A percentile compares a stretch with the other conserved stretches of the same genome.
Evolutionary conservation across 2,329 filamentous ascomycete species (phyloP).

Genomic region (Fonsecaea pugnacius): DNA sequence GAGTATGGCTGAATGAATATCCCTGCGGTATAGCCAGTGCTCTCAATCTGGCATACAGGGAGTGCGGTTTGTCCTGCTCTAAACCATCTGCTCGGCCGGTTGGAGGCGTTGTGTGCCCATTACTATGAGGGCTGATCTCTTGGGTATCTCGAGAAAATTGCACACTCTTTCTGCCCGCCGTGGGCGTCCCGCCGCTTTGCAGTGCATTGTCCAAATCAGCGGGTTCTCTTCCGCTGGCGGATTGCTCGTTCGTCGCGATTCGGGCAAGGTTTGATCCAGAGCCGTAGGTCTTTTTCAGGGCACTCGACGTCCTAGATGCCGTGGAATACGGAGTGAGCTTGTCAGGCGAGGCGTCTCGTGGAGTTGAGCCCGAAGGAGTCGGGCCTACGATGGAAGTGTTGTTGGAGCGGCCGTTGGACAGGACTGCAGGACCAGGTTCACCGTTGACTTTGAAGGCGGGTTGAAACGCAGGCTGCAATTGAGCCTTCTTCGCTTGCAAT

Average conservation of each 20-base stretch:
- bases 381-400: not conserved
- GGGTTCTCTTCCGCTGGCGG: conserved; percentile 18
- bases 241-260: conserved; percentile 21
- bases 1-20: conserved; percentile 51
- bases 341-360: conserved; percentile 27
- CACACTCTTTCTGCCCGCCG: conserved; percentile 59
- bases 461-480: conserved; percentile 14
- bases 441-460: conserved; percentile 22
- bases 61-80: conserved; percentile 66
- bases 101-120: conserved; percentile 62
- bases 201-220: conserved; percentile 21
- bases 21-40: conserved; percentile 66
- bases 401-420: conserved; percentile 12
- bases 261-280: conserved; percentile 14
- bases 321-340: conserved; percentile 21
- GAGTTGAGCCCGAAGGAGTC: conserved; percentile 15
- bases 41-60: conserved; percentile 78
- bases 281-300: conserved; percentile 20
- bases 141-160: conserved; percentile 70
- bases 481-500: conserved; percentile 1
- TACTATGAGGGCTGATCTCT: conserved; percentile 54
- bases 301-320: conserved; percentile 17
- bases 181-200: conserved; percentile 25
- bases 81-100: conserved; percentile 58
- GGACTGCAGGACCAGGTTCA: conserved; percentile 27